Conservation (phyloP, 768 basidiomycete species). For the Gloeostereum incarnatum region DNA sequence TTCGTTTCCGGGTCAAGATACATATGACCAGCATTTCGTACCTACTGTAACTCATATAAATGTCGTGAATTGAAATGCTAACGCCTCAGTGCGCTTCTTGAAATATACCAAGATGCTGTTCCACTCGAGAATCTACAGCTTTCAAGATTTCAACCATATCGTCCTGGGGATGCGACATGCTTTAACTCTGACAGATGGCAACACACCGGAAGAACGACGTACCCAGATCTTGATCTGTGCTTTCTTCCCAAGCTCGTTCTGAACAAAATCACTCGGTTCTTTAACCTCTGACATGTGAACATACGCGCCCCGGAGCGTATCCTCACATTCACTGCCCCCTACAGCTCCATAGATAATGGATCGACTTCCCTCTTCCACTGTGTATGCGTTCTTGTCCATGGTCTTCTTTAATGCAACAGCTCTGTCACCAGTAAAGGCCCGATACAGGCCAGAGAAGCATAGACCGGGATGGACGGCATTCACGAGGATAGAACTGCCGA, state of each 20-base stretch:
- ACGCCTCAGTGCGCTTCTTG: too few relatives aligned
- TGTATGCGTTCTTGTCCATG: slow-evolving; percentile 8
- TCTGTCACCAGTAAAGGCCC: neutral
- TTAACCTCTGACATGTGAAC: neutral
- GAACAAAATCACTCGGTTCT: slow-evolving; percentile 16
- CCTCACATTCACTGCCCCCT: slow-evolving; percentile 16
- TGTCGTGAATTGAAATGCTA: too few relatives aligned
- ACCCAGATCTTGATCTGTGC: slow-evolving; percentile 25
- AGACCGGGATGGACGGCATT: slow-evolving; percentile 19
- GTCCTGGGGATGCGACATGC: slow-evolving; percentile 7
- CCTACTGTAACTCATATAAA: too few relatives aligned
- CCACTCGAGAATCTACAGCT: slow-evolving; percentile 1
- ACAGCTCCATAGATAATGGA: slow-evolving; percentile 21
- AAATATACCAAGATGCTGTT: neutral
- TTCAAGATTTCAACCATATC: slow-evolving; percentile 16
- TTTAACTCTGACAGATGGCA: neutral
- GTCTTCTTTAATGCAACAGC: neutral
- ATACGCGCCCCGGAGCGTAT: neutral
- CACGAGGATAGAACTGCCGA: slow-evolving; percentile 13
- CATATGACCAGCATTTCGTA: too few relatives aligned
- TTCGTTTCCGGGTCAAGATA: too few relatives aligned
- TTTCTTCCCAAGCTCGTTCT: slow-evolving; percentile 17
- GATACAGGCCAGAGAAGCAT: slow-evolving; percentile 17
- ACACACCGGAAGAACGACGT: slow-evolving; percentile 5
- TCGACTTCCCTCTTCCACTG: slow-evolving; percentile 22